Evolutionary conservation across 2,329 filamentous ascomycete species (phyloP), one percentile per base, ranked within the genome.

Genomic region (Trichoderma koningiopsis): DNA sequence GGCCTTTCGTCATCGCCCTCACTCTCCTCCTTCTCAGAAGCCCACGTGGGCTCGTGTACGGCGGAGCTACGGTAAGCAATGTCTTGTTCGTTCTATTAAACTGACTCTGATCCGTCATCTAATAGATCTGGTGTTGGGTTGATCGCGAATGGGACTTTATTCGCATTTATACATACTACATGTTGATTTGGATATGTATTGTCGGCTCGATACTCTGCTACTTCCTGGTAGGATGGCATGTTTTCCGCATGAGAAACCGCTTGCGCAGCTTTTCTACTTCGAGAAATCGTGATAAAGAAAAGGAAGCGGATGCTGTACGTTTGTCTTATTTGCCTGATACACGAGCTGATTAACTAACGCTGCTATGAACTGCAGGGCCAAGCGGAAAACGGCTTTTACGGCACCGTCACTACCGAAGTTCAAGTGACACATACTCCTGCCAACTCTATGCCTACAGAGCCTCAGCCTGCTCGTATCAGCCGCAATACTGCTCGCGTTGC

Each of bases 1-100:
- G 91, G 1, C 91, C 92, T 0, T 88, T 91, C 35, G 76, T 91
- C 40, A 90, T 92, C 10, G 87, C 91, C 0, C 76, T 94, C 33
- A 80, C 86, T 24, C 88, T 91, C 71, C 83, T 94, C 33, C 84
- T 92, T 58, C 79, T 91, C 65, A 79, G 79, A 31, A 77, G 75
- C 47, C 72, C 77, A 14, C 77, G 78, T 16, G 80, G 81, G 0
- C 77, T 77, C 2, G 79, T 87, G 1, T 89, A 88, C 70, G 87
- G 87, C 14, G 81, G 88, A 76, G 86, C 87, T 27, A 88, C 86
- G 33, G 87, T 88, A 74, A 73, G 57, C 14, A 22, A 16, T 11
- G n/a, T 7, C 19, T 19, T 13, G 2, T 19, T 14, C 13, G 2
- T 47, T 5, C 4, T 24, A 13, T 16, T 43, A 43, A 55, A 3